Conservation (phyloP, 176 grass and related monocot species). For the Cenchrus fungigraminus region DNA sequence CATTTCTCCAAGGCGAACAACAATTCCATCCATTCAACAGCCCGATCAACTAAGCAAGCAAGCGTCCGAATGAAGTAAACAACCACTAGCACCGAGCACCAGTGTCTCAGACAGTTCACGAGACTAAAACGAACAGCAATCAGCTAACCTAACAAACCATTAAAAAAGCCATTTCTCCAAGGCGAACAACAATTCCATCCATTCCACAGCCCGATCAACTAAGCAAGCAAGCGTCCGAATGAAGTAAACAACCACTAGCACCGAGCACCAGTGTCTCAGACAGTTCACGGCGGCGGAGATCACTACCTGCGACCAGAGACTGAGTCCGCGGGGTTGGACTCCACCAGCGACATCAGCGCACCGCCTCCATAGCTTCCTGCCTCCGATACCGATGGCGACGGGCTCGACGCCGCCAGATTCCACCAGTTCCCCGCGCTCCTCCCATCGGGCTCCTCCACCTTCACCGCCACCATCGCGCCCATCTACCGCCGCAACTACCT, state of each 20-base stretch:
- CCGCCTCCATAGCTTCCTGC: constrained; percentile 40
- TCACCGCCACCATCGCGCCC: constrained; percentile 50
- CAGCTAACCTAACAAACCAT: constrained; percentile 14
- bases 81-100: constrained; percentile 14
- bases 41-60: neutral
- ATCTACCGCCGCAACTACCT: constrained; percentile 44
- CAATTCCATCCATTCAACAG: neutral
- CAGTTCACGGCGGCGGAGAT: constrained; percentile 23
- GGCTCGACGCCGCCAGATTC: constrained; percentile 47
- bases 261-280: neutral
- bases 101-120: neutral
- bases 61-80: neutral
- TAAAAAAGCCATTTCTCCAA: neutral
- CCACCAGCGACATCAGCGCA: constrained; percentile 46
- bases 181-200: neutral
- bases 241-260: constrained; percentile 6
- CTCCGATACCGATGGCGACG: constrained; percentile 48
- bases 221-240: constrained; percentile 2
- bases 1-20: neutral
- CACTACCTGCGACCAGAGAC: constrained; percentile 60
- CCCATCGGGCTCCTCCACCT: constrained; percentile 49
- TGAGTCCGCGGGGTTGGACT: constrained; percentile 50
- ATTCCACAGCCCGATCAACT: neutral
- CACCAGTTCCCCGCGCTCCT: constrained; percentile 48
- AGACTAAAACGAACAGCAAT: no score